Evolutionary conservation across 441 rosid species (phyloP).

Genomic region (Isatis lusitanica): DNA sequence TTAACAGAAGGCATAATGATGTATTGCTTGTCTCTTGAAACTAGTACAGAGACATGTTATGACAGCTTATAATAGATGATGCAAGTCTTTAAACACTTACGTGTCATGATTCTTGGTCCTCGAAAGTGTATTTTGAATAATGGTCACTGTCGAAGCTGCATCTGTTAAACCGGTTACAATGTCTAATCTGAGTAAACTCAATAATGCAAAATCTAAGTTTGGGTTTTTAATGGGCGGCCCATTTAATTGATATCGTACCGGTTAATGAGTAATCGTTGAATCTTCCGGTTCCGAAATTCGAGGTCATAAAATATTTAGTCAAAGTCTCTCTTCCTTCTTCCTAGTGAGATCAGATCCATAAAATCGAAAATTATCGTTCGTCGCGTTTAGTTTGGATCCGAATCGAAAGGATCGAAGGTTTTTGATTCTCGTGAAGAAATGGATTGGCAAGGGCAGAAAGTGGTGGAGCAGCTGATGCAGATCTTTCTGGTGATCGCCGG

Average conservation of each 20-base stretch:
- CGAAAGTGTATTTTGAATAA: not conserved
- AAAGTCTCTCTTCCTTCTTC: not conserved
- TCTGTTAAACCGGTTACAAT: no score
- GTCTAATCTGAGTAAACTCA: no score
- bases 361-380: slow-evolving; percentile 10
- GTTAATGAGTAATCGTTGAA: not conserved
- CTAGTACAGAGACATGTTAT: not conserved
- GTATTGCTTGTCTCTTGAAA: slow-evolving; percentile 19
- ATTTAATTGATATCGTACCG: no score
- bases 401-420: not conserved
- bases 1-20: slow-evolving; percentile 43
- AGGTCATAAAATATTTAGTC: not conserved
- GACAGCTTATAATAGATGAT: not conserved
- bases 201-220: no score
- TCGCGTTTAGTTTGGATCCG: not conserved
- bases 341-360: not conserved
- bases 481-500: slow-evolving; percentile 63
- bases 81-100: not conserved
- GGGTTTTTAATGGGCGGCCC: no score
- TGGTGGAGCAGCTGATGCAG: slow-evolving; percentile 93
- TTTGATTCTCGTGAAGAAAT: slow-evolving; percentile 27
- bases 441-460: slow-evolving; percentile 98
- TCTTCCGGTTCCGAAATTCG: not conserved
- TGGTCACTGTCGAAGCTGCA: not conserved
- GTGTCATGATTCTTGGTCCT: not conserved